These are phyloP conservation scores for Colletotrichum sp. DNA, from an alignment of 2,329 filamentous ascomycete species.

Conservation along the genomic window DNA sequence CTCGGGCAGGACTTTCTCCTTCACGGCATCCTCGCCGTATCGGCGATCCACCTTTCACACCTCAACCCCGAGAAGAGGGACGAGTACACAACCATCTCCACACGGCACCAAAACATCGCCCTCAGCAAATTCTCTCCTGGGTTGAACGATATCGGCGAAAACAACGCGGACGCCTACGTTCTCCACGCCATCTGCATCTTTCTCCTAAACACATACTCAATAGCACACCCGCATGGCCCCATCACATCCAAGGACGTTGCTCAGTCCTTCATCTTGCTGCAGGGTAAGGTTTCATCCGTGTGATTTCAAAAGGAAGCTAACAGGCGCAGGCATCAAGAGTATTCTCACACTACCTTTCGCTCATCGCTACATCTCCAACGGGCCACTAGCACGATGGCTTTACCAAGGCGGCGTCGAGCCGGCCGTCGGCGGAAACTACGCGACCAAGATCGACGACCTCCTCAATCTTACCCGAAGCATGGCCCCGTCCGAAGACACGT, in stretches of 20 bases:
- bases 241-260: slow-evolving; percentile 18
- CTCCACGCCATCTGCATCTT: slow-evolving; percentile 24
- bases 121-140: slow-evolving; percentile 19
- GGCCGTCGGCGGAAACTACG: neutral
- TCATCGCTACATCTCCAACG: slow-evolving; percentile 6
- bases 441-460: slow-evolving; percentile 13
- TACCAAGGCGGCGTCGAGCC: slow-evolving; percentile 15
- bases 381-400: slow-evolving; percentile 12
- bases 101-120: slow-evolving; percentile 21
- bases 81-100: slow-evolving; percentile 19
- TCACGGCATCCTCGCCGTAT: slow-evolving; percentile 22
- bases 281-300: neutral
- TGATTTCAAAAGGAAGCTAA: neutral
- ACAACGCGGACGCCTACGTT: slow-evolving; percentile 23
- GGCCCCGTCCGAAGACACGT: slow-evolving; percentile 13
- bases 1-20: slow-evolving; percentile 20
- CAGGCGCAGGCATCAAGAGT: slow-evolving; percentile 14
- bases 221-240: slow-evolving; percentile 6
- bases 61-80: slow-evolving; percentile 13
- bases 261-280: slow-evolving; percentile 22
- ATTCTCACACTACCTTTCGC: slow-evolving; percentile 16
- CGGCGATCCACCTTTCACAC: slow-evolving; percentile 21
- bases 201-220: slow-evolving; percentile 22
- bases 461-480: slow-evolving; percentile 15
- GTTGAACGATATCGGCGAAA: slow-evolving; percentile 20